These are phyloP conservation scores for Drechslera avenae DNA, from an alignment of 2,329 filamentous ascomycete species.

Conservation along the genomic window DNA sequence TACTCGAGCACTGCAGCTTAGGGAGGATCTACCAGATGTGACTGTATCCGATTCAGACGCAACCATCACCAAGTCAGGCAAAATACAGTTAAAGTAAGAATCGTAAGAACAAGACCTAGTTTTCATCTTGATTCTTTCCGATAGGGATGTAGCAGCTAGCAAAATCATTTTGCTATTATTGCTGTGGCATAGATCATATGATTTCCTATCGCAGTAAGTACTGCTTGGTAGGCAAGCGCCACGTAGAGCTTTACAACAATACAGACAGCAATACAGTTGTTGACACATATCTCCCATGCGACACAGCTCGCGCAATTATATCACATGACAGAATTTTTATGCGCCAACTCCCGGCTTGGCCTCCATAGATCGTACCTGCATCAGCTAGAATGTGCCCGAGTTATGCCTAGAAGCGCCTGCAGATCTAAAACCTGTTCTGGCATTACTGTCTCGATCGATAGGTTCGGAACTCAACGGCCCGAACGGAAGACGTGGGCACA, in stretches of 20 bases:
- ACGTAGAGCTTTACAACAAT: background rate
- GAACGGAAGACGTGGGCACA: background rate
- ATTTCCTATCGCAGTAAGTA: background rate
- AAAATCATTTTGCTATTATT: background rate
- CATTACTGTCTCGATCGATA: background rate
- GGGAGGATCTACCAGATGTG: conserved; percentile 1
- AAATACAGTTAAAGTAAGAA: background rate
- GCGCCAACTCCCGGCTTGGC: background rate
- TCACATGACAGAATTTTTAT: background rate
- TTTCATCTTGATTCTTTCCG: background rate
- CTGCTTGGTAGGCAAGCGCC: background rate
- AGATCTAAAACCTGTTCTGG: background rate
- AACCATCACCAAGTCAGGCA: background rate
- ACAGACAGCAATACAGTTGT: background rate
- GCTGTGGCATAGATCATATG: background rate
- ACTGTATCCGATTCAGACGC: conserved; percentile 1
- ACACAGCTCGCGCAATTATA: background rate
- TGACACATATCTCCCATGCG: background rate
- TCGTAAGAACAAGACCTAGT: background rate
- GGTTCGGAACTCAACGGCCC: background rate
- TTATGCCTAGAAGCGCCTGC: background rate
- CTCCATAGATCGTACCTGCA: background rate
- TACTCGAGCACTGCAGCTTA: background rate
- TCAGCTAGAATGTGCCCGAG: background rate
- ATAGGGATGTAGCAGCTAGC: background rate